Evolutionary conservation across 345 rosid genomes (phyloP).

Genomic region (Cardamine chenopodiifolia): DNA sequence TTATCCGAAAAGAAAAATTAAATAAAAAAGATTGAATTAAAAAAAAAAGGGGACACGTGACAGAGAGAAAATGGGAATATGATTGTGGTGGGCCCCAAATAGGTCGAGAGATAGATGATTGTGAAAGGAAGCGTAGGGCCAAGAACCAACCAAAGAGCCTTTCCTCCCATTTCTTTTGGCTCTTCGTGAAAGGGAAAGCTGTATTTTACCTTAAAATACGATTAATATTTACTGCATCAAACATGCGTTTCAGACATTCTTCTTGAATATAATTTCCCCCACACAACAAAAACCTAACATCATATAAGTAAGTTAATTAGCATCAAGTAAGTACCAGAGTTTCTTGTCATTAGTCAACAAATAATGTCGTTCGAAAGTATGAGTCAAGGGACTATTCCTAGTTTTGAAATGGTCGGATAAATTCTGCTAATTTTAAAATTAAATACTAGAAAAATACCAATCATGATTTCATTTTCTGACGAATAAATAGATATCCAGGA

Average conservation of each 20-base stretch:
- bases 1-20: not conserved
- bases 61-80: constrained; percentile 12
- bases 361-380: not conserved
- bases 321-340: not conserved
- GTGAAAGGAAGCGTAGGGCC: constrained; percentile 33
- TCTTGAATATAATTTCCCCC: not conserved
- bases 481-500: not conserved
- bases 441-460: not conserved
- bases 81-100: constrained; percentile 22
- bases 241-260: not conserved
- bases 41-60: constrained; percentile 33
- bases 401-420: too few relatives aligned
- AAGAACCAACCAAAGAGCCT: constrained; percentile 28
- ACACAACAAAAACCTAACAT: not conserved
- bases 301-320: too few relatives aligned
- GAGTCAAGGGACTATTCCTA: not conserved
- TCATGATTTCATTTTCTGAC: not conserved
- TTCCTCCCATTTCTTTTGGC: constrained; percentile 32
- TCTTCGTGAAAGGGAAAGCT: constrained; percentile 42
- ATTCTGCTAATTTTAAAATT: too few relatives aligned
- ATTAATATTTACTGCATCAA: not conserved
- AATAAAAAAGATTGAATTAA: not conserved
- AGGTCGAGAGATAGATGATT: constrained; percentile 27
- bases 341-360: not conserved
- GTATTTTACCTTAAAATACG: not conserved